Percentiles rank a stretch among this genome's conserved stretches.
These are phyloP conservation scores for Boechera retrofracta DNA, from an alignment of 345 rosid species.

Conservation along the genomic window DNA sequence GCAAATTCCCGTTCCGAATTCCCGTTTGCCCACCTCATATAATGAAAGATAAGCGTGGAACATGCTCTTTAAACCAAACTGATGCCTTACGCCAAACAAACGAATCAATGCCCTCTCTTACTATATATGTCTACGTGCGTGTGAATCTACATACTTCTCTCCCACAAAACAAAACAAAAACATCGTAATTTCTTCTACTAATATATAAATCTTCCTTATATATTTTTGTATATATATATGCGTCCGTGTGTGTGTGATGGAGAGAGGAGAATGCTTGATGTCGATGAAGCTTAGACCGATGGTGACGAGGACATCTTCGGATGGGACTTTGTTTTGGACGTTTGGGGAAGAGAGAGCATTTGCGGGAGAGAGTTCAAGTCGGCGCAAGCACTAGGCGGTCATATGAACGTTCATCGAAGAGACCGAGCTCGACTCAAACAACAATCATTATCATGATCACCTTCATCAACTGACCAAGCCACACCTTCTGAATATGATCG, in stretches of 20 bases:
- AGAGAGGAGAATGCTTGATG: constrained; percentile 40
- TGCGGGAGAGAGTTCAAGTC: constrained; percentile 61
- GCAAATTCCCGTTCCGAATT: too few species aligned
- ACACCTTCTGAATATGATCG: constrained; percentile 2
- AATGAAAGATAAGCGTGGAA: too few species aligned
- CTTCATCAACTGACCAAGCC: constrained; percentile 42
- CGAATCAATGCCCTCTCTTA: constrained; percentile 9
- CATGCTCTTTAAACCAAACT: too few species aligned
- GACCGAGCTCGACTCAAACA: constrained; percentile 54
- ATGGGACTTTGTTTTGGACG: constrained; percentile 32
- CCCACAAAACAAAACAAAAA: neutral
- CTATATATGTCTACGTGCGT: constrained; percentile 33
- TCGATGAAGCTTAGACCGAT: constrained; percentile 40
- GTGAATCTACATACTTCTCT: constrained; percentile 17
- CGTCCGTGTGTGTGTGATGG: constrained; percentile 36
- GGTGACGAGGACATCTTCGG: constrained; percentile 26
- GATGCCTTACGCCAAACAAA: too few species aligned
- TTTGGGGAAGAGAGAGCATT: constrained; percentile 60
- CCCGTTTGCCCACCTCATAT: too few species aligned
- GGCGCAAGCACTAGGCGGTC: constrained; percentile 66
- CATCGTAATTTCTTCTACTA: constrained; percentile 1
- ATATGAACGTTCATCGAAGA: constrained; percentile 60
- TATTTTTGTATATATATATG: neutral
- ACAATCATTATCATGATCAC: constrained; percentile 39
- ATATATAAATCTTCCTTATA: neutral